Conservation (phyloP, 805 yeast genomes). For the Hanseniaspora lachancei region DNA sequence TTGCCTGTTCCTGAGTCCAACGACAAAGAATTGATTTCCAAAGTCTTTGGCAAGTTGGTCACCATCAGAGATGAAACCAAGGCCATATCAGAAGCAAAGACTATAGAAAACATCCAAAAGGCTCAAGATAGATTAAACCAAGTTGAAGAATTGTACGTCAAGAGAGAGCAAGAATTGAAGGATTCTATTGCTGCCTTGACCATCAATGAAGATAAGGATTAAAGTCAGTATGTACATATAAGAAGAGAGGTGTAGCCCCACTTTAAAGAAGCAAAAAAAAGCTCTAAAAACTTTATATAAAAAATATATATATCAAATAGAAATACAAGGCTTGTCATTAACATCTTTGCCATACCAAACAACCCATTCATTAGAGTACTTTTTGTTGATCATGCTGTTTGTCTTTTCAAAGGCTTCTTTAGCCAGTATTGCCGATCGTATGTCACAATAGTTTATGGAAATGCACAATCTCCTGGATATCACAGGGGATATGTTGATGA, state of each 20-base stretch:
- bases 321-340: conserved; percentile 42
- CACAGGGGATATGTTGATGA: conserved; percentile 53
- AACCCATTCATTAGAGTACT: conserved; percentile 44
- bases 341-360: conserved; percentile 57
- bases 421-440: conserved; percentile 47
- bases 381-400: conserved; percentile 28
- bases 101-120: conserved; percentile 57
- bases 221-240: background rate
- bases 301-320: background rate
- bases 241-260: background rate
- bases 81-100: conserved; percentile 65
- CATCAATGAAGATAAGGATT: conserved; percentile 15
- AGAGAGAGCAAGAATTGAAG: conserved; percentile 32
- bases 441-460: conserved; percentile 45
- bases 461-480: conserved; percentile 52
- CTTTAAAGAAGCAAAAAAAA: too few species aligned
- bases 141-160: conserved; percentile 42
- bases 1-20: conserved; percentile 65
- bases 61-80: conserved; percentile 56
- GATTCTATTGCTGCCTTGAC: conserved; percentile 7
- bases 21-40: conserved; percentile 46
- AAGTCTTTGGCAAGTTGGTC: conserved; percentile 53
- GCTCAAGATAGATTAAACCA: conserved; percentile 69
- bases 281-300: background rate
- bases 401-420: conserved; percentile 34